Base-by-base conservation (phyloP, 1,139 yeast species). In the Suhomyces yuchorum region DNA sequence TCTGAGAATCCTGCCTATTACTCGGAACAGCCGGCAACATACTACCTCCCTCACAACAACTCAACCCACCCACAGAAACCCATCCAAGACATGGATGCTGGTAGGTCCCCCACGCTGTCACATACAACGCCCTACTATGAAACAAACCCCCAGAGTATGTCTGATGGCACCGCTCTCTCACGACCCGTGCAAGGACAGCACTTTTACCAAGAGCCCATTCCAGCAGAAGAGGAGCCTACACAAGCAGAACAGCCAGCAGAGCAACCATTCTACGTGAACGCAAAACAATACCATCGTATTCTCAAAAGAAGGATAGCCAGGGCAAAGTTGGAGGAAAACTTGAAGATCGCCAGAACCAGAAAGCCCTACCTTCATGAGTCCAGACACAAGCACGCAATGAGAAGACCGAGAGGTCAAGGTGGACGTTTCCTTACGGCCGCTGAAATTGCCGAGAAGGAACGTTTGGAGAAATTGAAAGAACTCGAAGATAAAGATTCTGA, bases 321-420 rank as follows among this genome's bases (percentile, higher is more conserved):
- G 49, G 98, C 98, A 8, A 88, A 86, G 65, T 77, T 93, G 45
- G 99, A 93, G 62, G 98, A 93, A 61, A 81, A 84, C 43, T 77
- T 93, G 53, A 87, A 89, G 62, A 88, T 88, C 8, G 95, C 96
- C 20, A 79, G 97, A 54, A 96, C 96, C 8, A 81, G 98, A 56
- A 87, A 87, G 62, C 99, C 99, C 3, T 95, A 95, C 65, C 70
- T 95, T 47, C 99, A 95, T 65, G 99, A 95, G 67, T 90, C 97
- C 15, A 81, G 99, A 59, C 99, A 95, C 67, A 93, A 93, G 66
- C 99, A 95, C 67, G 99, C 99, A 18, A 93, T 95, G 99, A 80
- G 99, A 63, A 81, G 99, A 66, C 99, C 99, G 14, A 81, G 99
- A 60, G 99, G 99, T 24, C 98, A 93, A 68, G 99, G 99, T 26